Evolutionary conservation across 352 stramenopile genomes (phyloP), one percentile per base, ranked within the genome.

Genomic region (Pythium monospermum): DNA sequence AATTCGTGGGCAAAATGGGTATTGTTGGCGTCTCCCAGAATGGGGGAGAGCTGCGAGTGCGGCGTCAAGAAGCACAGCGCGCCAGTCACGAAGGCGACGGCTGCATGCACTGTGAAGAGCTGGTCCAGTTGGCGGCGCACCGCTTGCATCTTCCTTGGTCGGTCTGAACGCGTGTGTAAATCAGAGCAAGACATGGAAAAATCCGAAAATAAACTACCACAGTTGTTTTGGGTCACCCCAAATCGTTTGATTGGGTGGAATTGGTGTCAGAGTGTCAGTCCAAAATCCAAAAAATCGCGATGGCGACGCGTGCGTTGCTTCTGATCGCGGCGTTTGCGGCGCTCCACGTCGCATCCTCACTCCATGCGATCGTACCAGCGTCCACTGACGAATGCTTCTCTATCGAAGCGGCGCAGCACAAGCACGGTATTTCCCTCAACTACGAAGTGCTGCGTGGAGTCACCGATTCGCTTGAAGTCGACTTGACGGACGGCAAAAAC

Each of bases 391-490:
- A 92, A 68, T 92, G 80, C 53, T 92, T 92, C 57, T 71, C 65
- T 8, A 69, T 94, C 31, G 73, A 89, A 6, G 80, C 73, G 30
- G 66, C 77, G 49, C 71, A 49, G 52, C 84, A 74, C 50, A 88
- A 94, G 57, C 76, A 92, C 55, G 83, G 83, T 37, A 80, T 94
- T 43, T 94, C 83, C 32, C 76, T 94, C 53, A 94, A 92, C 59
- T 92, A 92, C 60, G 77, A 94, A 41, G 77, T 77, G 33, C 54
- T 94, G 6, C 68, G 69, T 22, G 83, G 83, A 44, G 71, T 86
- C 54, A 76, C 81, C 15, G 82, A 91, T 37, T 62, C 68, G n/a
- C 65, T 94, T 25, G 67, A 83, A 40, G 71, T 71, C 16, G 69
- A 87, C 57, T 61, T 94, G 26, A 76, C 62, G 30, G 78, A 88